Evolutionary conservation across 2,329 filamentous ascomycete genomes (phyloP).

Genomic region (Talaromyces pinophilus): DNA sequence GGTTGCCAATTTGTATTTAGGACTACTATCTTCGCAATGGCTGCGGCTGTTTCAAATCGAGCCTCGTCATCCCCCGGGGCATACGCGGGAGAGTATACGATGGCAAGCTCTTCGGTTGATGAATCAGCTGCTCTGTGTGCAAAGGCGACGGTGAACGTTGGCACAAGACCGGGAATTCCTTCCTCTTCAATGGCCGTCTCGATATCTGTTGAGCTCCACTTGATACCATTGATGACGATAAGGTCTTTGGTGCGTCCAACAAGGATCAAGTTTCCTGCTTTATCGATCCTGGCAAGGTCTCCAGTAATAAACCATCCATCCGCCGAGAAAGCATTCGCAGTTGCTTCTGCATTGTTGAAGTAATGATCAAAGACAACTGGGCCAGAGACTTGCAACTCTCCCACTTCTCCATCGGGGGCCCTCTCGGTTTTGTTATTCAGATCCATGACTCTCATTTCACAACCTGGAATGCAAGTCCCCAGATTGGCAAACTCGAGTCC

Average conservation of each 20-base stretch:
- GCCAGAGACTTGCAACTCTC: conserved; percentile 20
- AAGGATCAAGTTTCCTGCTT: conserved; percentile 40
- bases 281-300: conserved; percentile 35
- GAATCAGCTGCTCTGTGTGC: conserved; percentile 27
- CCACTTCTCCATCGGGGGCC: not conserved
- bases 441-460: conserved; percentile 2
- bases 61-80: conserved; percentile 27
- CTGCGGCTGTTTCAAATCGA: conserved; percentile 29
- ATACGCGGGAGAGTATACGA: conserved; percentile 39
- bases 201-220: conserved; percentile 37
- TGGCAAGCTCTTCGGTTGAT: conserved; percentile 39
- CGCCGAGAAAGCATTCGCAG: conserved; percentile 25
- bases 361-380: conserved; percentile 28
- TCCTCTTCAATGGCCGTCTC: conserved; percentile 40
- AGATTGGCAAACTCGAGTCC: conserved; percentile 8
- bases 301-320: conserved; percentile 33
- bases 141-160: conserved; percentile 43
- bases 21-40: conserved; percentile 29
- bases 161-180: conserved; percentile 29
- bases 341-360: conserved; percentile 26
- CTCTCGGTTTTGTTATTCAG: not conserved
- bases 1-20: conserved; percentile 29
- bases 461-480: not conserved
- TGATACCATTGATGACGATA: conserved; percentile 49
- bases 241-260: conserved; percentile 42